Conservation (phyloP, 345 rosid species). For the Lumnitzera racemosa region DNA sequence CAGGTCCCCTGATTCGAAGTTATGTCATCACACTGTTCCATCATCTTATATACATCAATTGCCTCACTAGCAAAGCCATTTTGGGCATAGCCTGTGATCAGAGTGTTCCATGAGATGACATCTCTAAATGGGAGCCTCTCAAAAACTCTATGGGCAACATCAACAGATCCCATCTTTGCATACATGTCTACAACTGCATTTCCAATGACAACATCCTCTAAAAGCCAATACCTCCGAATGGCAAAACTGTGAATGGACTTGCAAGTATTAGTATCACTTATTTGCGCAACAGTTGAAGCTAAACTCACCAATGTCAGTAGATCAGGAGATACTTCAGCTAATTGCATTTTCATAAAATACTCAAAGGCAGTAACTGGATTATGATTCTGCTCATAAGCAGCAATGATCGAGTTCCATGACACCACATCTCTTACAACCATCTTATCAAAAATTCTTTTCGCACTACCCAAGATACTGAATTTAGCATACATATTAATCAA, state of each 20-base stretch:
- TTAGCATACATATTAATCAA: conserved; percentile 39
- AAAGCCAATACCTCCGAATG: conserved; percentile 14
- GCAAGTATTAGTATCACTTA: not conserved
- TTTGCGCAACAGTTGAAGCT: conserved; percentile 11
- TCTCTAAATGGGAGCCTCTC: conserved; percentile 15
- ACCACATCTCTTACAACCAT: conserved; percentile 27
- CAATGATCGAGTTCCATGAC: conserved; percentile 41
- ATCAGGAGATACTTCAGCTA: conserved; percentile 9
- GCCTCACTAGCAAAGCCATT: conserved; percentile 16
- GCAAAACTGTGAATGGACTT: conserved; percentile 10
- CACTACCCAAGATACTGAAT: conserved; percentile 18
- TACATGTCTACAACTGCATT: conserved; percentile 28
- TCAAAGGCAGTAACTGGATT: conserved; percentile 11
- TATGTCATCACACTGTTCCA: conserved; percentile 8
- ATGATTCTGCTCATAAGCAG: conserved; percentile 18
- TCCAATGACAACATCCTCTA: conserved; percentile 18
- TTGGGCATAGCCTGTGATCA: conserved; percentile 18
- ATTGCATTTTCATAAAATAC: conserved; percentile 14
- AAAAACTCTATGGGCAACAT: conserved; percentile 10
- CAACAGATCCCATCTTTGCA: conserved; percentile 13
- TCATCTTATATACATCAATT: conserved; percentile 11
- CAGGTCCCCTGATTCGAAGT: conserved; percentile 14
- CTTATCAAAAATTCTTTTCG: conserved; percentile 18
- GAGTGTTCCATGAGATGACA: conserved; percentile 19
- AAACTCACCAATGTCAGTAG: conserved; percentile 15